A percentile compares a stretch with the other conserved stretches of the same genome.
Evolutionary conservation across 805 yeast genomes (phyloP).

Genomic region (Saccharomyces cerevisiae): DNA sequence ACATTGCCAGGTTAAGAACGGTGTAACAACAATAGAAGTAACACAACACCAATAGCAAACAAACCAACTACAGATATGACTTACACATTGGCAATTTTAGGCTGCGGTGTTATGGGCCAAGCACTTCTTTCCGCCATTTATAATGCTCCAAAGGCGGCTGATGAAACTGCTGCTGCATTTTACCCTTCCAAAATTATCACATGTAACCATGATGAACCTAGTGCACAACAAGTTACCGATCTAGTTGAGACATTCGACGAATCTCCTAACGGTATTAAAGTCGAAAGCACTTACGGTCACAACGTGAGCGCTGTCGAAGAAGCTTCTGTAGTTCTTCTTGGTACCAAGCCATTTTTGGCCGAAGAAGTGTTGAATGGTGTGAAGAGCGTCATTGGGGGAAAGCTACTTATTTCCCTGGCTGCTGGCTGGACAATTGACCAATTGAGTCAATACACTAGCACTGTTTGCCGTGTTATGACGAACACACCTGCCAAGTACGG

Average conservation of each 20-base stretch:
- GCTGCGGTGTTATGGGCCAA: slow-evolving; percentile 94
- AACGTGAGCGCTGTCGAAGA: slow-evolving; percentile 52
- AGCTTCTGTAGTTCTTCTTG: slow-evolving; percentile 69
- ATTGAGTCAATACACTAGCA: slow-evolving; percentile 41
- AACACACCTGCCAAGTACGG: slow-evolving; percentile 94
- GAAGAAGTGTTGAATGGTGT: slow-evolving; percentile 50
- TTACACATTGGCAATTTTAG: slow-evolving; percentile 69
- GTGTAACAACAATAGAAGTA: not conserved
- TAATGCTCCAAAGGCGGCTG: slow-evolving; percentile 23
- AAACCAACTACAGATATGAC: slow-evolving; percentile 12
- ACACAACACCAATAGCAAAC: not conserved
- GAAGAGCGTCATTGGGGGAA: slow-evolving; percentile 37
- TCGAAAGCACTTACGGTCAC: slow-evolving; percentile 45
- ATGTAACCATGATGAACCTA: slow-evolving; percentile 44
- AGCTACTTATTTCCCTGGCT: slow-evolving; percentile 68
- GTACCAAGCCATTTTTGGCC: slow-evolving; percentile 81
- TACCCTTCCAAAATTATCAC: slow-evolving; percentile 69
- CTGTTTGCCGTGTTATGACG: slow-evolving; percentile 90
- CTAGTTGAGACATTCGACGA: slow-evolving; percentile 41
- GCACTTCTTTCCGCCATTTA: slow-evolving; percentile 71
- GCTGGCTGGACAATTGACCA: slow-evolving; percentile 89
- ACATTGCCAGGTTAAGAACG: too few relatives aligned
- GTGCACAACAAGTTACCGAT: slow-evolving; percentile 42
- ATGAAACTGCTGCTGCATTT: slow-evolving; percentile 28
- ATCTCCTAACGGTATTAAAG: slow-evolving; percentile 36